Evolutionary conservation across 768 basidiomycete species (phyloP), one percentile per base, ranked within the genome.

Genomic region (Pleurotus djamor): DNA sequence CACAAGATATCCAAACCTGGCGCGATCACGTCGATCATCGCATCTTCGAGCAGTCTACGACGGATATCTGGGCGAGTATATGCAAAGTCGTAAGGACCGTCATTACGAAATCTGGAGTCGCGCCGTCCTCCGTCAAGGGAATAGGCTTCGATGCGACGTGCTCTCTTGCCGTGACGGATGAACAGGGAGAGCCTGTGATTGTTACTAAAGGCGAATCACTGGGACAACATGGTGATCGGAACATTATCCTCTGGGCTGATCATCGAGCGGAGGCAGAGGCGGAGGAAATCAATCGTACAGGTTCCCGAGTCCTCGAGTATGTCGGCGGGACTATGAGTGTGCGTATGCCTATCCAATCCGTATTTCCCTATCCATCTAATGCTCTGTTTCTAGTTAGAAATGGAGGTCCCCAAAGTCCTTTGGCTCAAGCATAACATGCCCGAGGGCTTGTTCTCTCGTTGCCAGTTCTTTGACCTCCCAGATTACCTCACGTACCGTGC

Each of bases 301-400:
- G 86, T 1, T 92, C 92, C 52, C 79, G 87, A 33, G 94, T 97
- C 38, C 77, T 98, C 65, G 88, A 96, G 59, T 98, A 96, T 74
- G 95, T 98, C 49, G 97, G 97, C 8, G 95, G 95, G 48, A 91
- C 85, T 38, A 98, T 99, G 89, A 95, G 94, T 69, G 95, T 92
- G 76, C 66, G 78, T 74, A 59, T 16, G 52, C 37, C 4, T 38
- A 50, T 5, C 57, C 45, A 56, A 50, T 21, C 45, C 38, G 21
- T 10, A 35, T 38, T 13, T 36, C 12, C 13, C 35, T 36, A 21
- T 12, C 32, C n/a, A 16, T 17, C 7, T 10, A 21, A 38, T 61
- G 38, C 59, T 51, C 1, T 28, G 3, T 57, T 34, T 59, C 10
- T 62, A 97, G 92, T 83, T 98, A 45, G 96, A 98, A 73, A 98